Conservation (phyloP, 1,284 basidiomycete species). For the Irpex sp. region DNA sequence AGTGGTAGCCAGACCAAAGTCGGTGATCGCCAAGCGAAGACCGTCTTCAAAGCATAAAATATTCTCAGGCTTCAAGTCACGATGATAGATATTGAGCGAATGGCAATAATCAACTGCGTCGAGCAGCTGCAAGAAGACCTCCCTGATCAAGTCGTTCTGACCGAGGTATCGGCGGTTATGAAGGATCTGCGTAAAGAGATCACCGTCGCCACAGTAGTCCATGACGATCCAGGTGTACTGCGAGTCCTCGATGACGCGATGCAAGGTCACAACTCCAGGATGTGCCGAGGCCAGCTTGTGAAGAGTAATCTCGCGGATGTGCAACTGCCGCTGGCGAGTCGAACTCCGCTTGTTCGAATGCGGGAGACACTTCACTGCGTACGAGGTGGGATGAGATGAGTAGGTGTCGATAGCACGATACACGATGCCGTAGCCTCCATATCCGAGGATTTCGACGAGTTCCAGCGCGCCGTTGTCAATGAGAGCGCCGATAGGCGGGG, state of each 20-base stretch:
- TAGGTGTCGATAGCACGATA: slow-evolving; percentile 80
- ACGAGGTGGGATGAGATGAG: slow-evolving; percentile 53
- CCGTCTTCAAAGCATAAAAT: slow-evolving; percentile 86
- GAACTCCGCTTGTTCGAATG: slow-evolving; percentile 52
- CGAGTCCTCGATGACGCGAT: slow-evolving; percentile 80
- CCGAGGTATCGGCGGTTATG: slow-evolving; percentile 73
- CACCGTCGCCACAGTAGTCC: slow-evolving; percentile 78
- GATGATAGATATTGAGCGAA: slow-evolving; percentile 89
- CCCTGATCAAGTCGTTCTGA: slow-evolving; percentile 78
- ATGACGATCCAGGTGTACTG: slow-evolving; percentile 69
- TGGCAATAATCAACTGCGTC: slow-evolving; percentile 92
- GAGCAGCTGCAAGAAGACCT: slow-evolving; percentile 89
- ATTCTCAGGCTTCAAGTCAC: slow-evolving; percentile 98
- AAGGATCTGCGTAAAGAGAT: slow-evolving; percentile 87
- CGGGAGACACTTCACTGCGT: slow-evolving; percentile 90
- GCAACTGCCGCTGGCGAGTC: slow-evolving; percentile 66
- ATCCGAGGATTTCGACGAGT: slow-evolving; percentile 83
- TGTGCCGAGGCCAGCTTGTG: slow-evolving; percentile 84
- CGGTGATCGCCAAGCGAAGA: slow-evolving; percentile 83
- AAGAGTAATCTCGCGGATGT: slow-evolving; percentile 80
- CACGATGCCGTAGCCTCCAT: slow-evolving; percentile 95
- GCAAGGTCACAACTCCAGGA: slow-evolving; percentile 87
- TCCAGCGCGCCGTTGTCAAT: slow-evolving; percentile 83
- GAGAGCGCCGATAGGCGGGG: slow-evolving; percentile 69
- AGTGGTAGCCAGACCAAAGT: slow-evolving; percentile 95